Percentiles rank a stretch among this genome's conserved stretches.
Evolutionary conservation across 768 basidiomycete genomes (phyloP).

Genomic region (Cystobasidium tubakii): DNA sequence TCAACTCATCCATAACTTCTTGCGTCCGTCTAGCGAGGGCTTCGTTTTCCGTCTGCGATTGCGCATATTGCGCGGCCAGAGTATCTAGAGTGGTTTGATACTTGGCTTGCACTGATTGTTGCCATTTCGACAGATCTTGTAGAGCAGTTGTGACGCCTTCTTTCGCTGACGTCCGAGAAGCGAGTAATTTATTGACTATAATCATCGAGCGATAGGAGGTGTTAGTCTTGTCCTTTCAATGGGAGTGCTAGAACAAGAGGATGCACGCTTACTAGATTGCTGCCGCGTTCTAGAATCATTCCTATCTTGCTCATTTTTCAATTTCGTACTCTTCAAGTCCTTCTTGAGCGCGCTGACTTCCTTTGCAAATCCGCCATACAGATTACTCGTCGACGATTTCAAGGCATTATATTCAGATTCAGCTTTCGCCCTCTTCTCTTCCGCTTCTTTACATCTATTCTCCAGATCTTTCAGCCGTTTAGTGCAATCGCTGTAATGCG

Average conservation of each 20-base stretch:
- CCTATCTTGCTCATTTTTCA: constrained; percentile 25
- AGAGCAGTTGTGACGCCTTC: constrained; percentile 20
- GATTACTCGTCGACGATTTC: background rate
- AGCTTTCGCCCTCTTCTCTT: constrained; percentile 21
- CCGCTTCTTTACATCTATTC: constrained; percentile 19
- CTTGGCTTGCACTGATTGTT: background rate
- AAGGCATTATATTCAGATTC: constrained; percentile 30
- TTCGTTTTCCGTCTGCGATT: constrained; percentile 14
- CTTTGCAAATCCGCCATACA: constrained; percentile 19
- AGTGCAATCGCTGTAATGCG: constrained; percentile 19
- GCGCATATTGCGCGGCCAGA: background rate
- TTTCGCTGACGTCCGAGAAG: constrained; percentile 16
- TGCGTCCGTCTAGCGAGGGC: background rate
- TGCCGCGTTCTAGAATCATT: constrained; percentile 30
- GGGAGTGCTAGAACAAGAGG: background rate
- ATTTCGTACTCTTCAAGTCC: constrained; percentile 10
- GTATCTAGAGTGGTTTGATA: background rate
- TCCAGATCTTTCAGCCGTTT: constrained; percentile 16
- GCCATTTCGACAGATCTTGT: constrained; percentile 4
- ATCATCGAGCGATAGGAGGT: too few species aligned
- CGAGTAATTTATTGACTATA: constrained; percentile 1
- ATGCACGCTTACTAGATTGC: background rate
- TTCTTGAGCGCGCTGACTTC: constrained; percentile 21
- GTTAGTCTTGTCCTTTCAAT: too few species aligned
- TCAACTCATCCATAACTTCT: constrained; percentile 30